phyloP scores from a whole-genome alignment of 2,329 filamentous ascomycete species.

The Chrysoporthe deuterocubensis region DNA sequence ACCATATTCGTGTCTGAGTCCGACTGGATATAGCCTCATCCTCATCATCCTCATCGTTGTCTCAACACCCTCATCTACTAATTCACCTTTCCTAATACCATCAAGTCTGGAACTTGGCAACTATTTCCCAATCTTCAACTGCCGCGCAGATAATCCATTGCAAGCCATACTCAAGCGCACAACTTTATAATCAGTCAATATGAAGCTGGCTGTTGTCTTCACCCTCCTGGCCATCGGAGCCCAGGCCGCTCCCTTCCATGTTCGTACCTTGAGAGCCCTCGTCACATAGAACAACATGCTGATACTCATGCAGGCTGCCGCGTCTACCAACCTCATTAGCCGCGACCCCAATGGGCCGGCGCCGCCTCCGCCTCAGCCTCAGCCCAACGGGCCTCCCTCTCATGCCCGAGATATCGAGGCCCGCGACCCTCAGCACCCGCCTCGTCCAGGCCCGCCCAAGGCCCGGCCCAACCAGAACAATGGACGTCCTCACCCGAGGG shows the following conservation, averaged over 20 bases:
- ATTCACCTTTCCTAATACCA: neutral
- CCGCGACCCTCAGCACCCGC: neutral
- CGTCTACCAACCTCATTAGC: conserved; percentile 6
- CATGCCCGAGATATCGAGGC: conserved; percentile 3
- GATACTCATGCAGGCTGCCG: neutral
- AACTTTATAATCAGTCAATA: conserved; percentile 7
- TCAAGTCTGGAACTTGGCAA: conserved; percentile 15
- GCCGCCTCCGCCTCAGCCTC: conserved; percentile 1
- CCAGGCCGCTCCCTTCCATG: conserved; percentile 11
- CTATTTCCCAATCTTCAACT: neutral
- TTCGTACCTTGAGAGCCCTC: neutral
- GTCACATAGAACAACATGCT: neutral
- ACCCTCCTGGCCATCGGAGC: conserved; percentile 12
- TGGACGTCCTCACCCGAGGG: neutral
- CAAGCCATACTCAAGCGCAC: too few relatives aligned
- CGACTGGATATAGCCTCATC: neutral
- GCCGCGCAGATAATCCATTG: neutral
- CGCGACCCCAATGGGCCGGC: neutral
- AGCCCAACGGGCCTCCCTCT: neutral
- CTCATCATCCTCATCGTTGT: neutral
- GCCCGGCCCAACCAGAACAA: neutral
- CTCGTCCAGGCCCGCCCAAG: neutral
- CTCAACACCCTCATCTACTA: neutral
- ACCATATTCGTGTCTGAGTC: neutral
- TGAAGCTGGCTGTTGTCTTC: conserved; percentile 12